Base-by-base conservation (phyloP, 306 rosid species). In the Trichosanthes cucumerina region DNA sequence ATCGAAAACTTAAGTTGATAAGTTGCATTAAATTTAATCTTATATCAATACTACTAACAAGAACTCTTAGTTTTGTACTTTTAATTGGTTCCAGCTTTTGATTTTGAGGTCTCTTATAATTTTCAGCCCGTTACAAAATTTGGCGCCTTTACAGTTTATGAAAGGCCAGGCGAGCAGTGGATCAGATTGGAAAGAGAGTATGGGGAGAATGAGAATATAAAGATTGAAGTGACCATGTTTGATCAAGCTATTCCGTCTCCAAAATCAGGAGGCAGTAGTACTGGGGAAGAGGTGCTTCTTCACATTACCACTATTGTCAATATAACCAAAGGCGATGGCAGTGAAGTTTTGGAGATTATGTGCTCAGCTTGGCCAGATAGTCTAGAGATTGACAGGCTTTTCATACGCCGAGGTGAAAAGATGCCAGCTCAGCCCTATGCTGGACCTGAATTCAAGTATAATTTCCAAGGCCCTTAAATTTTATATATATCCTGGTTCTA, bases 321-420 rank as follows among this genome's bases (percentile, higher is more conserved):
- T 79, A 91, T 95, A 69, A 83, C 86, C 81, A 95, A 92, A 86
- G 89, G 84, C 63, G 86, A 69, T 46, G 83, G 83, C 59, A 79
- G 76, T 21, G 77, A 79, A 9, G 80, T 83, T 66, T 80, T 95
- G 83, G 97, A 92, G 86, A 79, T 95, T 68, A 41, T 78, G 84
- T 92, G 99, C 85, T 92, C 96, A 16, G 97, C 88, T 80, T 92
- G 97, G 99, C 91, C 90, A n/a, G 91, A 91, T 79, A 78, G 41
- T 39, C 74, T 92, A 33, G 93, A 86, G 86, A 89, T 92, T 47
- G 82, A 86, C 77, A 86, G 81, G 79, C 79, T 92, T 66, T 79
- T 79, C 50, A 4, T 82, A 18, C 87, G 85, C 24, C 14, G 66
- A 36, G 54, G 77, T 60, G 80, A 79, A 62, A 89, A 82, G 62